Conservation (phyloP, 768 basidiomycete genomes). For the Lactarius akahatsu region DNA sequence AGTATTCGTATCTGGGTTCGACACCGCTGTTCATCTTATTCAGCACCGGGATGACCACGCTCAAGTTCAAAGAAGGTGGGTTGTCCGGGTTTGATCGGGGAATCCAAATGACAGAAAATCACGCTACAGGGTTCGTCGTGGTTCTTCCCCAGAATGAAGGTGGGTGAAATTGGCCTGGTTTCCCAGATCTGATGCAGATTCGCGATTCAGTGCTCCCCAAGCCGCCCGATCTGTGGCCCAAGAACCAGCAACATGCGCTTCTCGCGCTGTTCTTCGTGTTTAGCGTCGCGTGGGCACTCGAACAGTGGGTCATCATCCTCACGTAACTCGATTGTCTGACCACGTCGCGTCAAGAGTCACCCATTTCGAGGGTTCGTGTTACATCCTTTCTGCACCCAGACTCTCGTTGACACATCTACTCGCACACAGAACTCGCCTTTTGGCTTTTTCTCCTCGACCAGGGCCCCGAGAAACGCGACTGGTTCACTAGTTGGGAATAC, state of each 20-base stretch:
- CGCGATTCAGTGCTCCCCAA: slow-evolving; percentile 50
- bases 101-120: not conserved
- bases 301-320: slow-evolving; percentile 52
- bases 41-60: slow-evolving; percentile 54
- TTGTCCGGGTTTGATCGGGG: not conserved
- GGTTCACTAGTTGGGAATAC: slow-evolving; percentile 83
- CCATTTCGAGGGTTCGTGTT: slow-evolving; percentile 70
- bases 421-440: slow-evolving; percentile 61
- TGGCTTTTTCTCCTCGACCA: slow-evolving; percentile 84
- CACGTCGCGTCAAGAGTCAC: slow-evolving; percentile 52
- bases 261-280: slow-evolving; percentile 70
- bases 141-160: slow-evolving; percentile 36
- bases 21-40: slow-evolving; percentile 67
- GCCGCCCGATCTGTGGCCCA: slow-evolving; percentile 54
- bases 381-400: not conserved
- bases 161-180: slow-evolving; percentile 34
- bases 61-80: slow-evolving; percentile 76
- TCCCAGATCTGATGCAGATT: not conserved
- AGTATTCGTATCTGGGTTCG: slow-evolving; percentile 78
- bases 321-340: not conserved
- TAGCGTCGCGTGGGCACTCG: slow-evolving; percentile 73
- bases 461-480: slow-evolving; percentile 64
- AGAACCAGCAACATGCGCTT: slow-evolving; percentile 50
- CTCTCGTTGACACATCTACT: not conserved
- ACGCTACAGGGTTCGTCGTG: slow-evolving; percentile 32